phyloP scores from a whole-genome alignment of 2,329 filamentous ascomycete species.

The Furcasterigmium furcatum region DNA sequence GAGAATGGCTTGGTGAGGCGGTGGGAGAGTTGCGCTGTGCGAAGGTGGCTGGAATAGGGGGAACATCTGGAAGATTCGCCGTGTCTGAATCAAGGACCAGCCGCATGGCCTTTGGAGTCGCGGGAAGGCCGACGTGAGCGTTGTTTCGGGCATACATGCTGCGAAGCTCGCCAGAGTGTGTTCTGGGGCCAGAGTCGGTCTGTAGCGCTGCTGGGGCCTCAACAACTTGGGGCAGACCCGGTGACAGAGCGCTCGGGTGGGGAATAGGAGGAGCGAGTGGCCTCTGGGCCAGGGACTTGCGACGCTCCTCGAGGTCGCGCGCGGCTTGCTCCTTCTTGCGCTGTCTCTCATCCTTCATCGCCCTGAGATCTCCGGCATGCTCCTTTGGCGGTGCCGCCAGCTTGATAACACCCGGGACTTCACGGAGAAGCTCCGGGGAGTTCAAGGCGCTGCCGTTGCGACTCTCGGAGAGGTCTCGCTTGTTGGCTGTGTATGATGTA shows the following conservation, averaged over 20 bases:
- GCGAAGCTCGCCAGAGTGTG: slow-evolving; percentile 37
- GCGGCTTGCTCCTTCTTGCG: slow-evolving; percentile 73
- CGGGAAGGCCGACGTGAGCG: slow-evolving; percentile 73
- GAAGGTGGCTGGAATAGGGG: slow-evolving; percentile 47
- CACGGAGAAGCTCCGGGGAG: slow-evolving; percentile 17
- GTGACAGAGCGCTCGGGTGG: slow-evolving; percentile 59
- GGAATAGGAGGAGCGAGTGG: slow-evolving; percentile 79
- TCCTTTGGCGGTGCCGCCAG: slow-evolving; percentile 38
- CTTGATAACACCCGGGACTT: slow-evolving; percentile 22
- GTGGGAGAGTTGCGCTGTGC: slow-evolving; percentile 37
- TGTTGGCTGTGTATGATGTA: slow-evolving; percentile 11
- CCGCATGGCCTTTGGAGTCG: slow-evolving; percentile 88
- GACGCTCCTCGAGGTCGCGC: slow-evolving; percentile 82
- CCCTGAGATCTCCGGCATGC: slow-evolving; percentile 50
- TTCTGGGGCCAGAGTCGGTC: slow-evolving; percentile 31
- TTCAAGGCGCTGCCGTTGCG: slow-evolving; percentile 29
- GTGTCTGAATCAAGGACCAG: slow-evolving; percentile 65
- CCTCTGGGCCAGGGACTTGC: slow-evolving; percentile 77
- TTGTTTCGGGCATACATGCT: slow-evolving; percentile 47
- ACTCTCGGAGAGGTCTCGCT: slow-evolving; percentile 34
- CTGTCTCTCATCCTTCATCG: slow-evolving; percentile 58
- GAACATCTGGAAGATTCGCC: slow-evolving; percentile 48
- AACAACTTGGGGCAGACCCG: slow-evolving; percentile 28
- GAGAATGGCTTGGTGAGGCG: slow-evolving; percentile 29
- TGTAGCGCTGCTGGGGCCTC: slow-evolving; percentile 25